Conservation (phyloP, 148 eudicot genomes). For the Silene latifolia region DNA sequence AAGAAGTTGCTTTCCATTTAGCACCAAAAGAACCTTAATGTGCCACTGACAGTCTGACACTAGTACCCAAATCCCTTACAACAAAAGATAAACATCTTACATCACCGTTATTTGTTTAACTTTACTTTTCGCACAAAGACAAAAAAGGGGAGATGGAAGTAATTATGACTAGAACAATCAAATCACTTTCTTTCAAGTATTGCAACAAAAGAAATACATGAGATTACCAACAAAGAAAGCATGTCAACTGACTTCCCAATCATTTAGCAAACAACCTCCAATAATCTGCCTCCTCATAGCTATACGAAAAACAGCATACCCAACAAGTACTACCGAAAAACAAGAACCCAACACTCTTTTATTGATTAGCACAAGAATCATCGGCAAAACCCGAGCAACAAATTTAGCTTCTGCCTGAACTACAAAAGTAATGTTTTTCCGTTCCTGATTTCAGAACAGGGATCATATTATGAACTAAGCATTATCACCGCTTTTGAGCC, state of each 20-base stretch:
- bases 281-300: background rate
- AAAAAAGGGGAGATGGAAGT: background rate
- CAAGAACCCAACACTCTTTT: background rate
- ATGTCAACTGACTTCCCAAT: too few relatives aligned
- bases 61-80: background rate
- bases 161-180: background rate
- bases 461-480: background rate
- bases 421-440: background rate
- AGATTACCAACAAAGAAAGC: too few relatives aligned
- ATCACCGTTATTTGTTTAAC: background rate
- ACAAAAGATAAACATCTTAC: background rate
- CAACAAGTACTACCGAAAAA: too few relatives aligned
- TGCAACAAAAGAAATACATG: background rate
- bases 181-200: background rate
- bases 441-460: background rate
- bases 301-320: background rate
- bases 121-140: background rate
- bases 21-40: background rate
- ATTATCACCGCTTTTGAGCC: background rate
- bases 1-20: background rate
- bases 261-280: background rate
- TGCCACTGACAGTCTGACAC: background rate
- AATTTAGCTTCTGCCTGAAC: background rate
- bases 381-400: background rate
- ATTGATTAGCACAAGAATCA: background rate